phyloP scores from a whole-genome alignment of 2,329 filamentous ascomycete genomes.

The Ophiocordyceps camponoti-rufipedis region DNA sequence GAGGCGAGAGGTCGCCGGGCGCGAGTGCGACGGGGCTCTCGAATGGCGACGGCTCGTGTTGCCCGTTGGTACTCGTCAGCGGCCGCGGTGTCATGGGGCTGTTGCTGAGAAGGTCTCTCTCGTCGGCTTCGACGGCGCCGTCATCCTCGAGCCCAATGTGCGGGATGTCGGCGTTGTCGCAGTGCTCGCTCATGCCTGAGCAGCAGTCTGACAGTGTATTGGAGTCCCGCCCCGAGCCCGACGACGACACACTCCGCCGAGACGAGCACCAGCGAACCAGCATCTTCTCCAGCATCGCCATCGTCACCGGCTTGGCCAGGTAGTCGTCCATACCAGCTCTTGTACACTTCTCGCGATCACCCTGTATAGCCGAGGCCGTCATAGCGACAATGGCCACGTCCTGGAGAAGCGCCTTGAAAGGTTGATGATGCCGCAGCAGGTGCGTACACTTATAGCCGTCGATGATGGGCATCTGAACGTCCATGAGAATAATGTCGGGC shows the following conservation, averaged over 20 bases:
- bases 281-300: background rate
- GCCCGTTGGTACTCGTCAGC: slow-evolving; percentile 14
- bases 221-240: background rate
- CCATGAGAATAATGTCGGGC: slow-evolving; percentile 73
- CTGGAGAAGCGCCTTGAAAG: slow-evolving; percentile 51
- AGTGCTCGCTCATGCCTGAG: slow-evolving; percentile 25
- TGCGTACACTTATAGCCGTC: slow-evolving; percentile 87
- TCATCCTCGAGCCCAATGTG: slow-evolving; percentile 15
- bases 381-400: slow-evolving; percentile 89
- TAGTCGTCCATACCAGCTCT: slow-evolving; percentile 93
- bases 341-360: slow-evolving; percentile 88
- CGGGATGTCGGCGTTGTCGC: slow-evolving; percentile 22
- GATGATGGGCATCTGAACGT: slow-evolving; percentile 87
- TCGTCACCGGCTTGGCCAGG: slow-evolving; percentile 61
- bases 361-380: slow-evolving; percentile 89
- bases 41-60: slow-evolving; percentile 23
- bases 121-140: slow-evolving; percentile 1
- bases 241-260: background rate
- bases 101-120: slow-evolving; percentile 1
- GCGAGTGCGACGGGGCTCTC: slow-evolving; percentile 8
- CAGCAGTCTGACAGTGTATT: slow-evolving; percentile 19
- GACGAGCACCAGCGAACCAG: background rate
- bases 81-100: slow-evolving; percentile 22
- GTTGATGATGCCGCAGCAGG: slow-evolving; percentile 54
- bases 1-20: slow-evolving; percentile 13